Conservation (phyloP, 805 yeast species). For the Saccharomycopsis selenospora region DNA sequence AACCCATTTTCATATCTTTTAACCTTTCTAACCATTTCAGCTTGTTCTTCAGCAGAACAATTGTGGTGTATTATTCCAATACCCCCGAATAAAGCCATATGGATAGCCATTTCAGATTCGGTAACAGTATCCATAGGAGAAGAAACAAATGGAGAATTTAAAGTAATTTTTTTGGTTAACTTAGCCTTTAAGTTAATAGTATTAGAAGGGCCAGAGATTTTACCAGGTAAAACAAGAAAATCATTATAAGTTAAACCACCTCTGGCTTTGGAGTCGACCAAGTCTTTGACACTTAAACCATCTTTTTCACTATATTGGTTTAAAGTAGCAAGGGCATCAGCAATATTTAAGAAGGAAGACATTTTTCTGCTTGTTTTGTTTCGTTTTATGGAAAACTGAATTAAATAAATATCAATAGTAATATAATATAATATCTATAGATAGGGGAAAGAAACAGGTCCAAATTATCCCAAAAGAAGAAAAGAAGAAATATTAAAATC, state of each 20-base stretch:
- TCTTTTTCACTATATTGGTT: slow-evolving; percentile 63
- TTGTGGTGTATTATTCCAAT: slow-evolving; percentile 98
- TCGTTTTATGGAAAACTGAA: not conserved
- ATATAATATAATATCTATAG: not conserved
- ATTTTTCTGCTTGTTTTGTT: not conserved
- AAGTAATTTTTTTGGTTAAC: slow-evolving; percentile 83
- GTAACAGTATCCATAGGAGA: slow-evolving; percentile 99
- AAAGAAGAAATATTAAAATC: not conserved
- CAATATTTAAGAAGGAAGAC: slow-evolving; percentile 35
- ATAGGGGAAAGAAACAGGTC: not conserved
- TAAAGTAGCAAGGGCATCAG: slow-evolving; percentile 64
- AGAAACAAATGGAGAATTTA: slow-evolving; percentile 92
- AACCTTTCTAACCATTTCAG: slow-evolving; percentile 95
- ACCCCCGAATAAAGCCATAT: slow-evolving; percentile 98
- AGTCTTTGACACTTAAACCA: slow-evolving; percentile 74
- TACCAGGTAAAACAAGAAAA: slow-evolving; percentile 91
- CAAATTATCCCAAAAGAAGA: slow-evolving; percentile 1
- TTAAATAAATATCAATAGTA: not conserved
- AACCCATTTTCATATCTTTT: slow-evolving; percentile 97
- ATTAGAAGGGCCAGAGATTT: slow-evolving; percentile 80
- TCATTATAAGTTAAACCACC: slow-evolving; percentile 99
- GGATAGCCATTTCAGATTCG: slow-evolving; percentile 94
- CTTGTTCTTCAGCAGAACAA: slow-evolving; percentile 95
- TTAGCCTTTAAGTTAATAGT: slow-evolving; percentile 73
- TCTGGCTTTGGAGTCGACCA: slow-evolving; percentile 83